Base-by-base conservation (phyloP, 345 rosid species). In the Theobroma cacao region DNA sequence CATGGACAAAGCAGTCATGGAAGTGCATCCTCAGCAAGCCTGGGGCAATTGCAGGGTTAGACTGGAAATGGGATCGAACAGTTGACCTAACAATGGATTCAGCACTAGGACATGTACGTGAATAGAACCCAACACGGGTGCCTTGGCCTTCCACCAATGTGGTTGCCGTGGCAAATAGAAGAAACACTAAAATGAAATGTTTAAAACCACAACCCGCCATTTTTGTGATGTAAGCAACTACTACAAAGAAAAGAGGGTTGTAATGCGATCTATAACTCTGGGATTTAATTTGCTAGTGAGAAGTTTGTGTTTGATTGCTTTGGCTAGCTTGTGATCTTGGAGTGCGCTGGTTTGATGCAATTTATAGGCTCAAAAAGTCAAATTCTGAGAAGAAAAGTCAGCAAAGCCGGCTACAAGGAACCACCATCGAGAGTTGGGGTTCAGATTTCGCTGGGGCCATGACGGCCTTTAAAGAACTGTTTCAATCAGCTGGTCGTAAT, bases 1-100 rank as follows among this genome's bases (percentile, higher is more conserved):
- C 87, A 59, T 5, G 72, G 31, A 84, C 87, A 68, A 84, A 84
- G 38, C 87, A 84, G 72, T 84, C 87, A 12, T 84, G 87, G 52
- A 82, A 82, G 74, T 81, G 84, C 85, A 84, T 82, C 59, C 87
- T 84, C 7, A 84, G 72, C 70, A 84, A 31, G 36, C 85, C 85
- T 0, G 87, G 87, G 55, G 85, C 87, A 75, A 81, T 79, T 5
- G 82, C 77, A 0, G 83, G 75, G 55, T 82, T 77, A 17, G 81
- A 73, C 59, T 2, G 74, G 20, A 84, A 43, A 61, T 84, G 87
- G 60, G 82, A 79, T 24, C 18, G 58, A 48, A 84, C 76, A 45
- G 59, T 53, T 53, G 59, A 20, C 9, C 26, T n/a, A n/a, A 53
- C 59, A 53, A 53, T 53, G 59, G 59, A 53, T 53, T 53, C 59